These are phyloP conservation scores for Cystofilobasidium bisporidii DNA, from an alignment of 768 basidiomycete species.

Conservation along the genomic window DNA sequence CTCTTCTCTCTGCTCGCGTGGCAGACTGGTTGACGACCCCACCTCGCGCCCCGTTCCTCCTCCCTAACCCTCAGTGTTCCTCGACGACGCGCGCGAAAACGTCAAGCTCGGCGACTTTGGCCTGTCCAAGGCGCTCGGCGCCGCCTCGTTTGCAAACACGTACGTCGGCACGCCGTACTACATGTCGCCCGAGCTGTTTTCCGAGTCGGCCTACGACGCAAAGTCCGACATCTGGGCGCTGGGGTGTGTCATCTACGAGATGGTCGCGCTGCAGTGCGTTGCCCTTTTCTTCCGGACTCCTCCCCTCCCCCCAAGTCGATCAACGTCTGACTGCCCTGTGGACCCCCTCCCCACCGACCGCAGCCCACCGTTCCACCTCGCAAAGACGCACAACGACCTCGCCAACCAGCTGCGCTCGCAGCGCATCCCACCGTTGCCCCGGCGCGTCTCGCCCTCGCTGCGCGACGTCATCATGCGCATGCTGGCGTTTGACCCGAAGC, in stretches of 20 bases:
- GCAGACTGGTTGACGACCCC: not conserved
- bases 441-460: conserved; percentile 22
- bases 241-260: conserved; percentile 91
- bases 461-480: conserved; percentile 22
- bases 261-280: conserved; percentile 69
- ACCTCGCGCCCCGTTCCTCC: not conserved
- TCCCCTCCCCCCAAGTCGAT: not conserved
- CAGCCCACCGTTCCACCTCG: conserved; percentile 79
- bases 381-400: conserved; percentile 77
- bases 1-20: not conserved
- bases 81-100: conserved; percentile 62
- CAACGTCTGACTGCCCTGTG: not conserved
- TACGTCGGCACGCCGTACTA: conserved; percentile 99
- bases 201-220: conserved; percentile 92
- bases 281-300: not conserved
- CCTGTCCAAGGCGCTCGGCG: conserved; percentile 78
- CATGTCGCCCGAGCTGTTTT: conserved; percentile 98
- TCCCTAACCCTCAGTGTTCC: conserved; percentile 57
- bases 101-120: conserved; percentile 98
- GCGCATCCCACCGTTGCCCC: conserved; percentile 78
- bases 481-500: conserved; percentile 24
- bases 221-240: conserved; percentile 99
- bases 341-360: not conserved
- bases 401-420: conserved; percentile 71
- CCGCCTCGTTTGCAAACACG: conserved; percentile 83